These are phyloP conservation scores for Wickerhamiella infanticola DNA, from an alignment of 1,139 yeast genomes.

Conservation along the genomic window DNA sequence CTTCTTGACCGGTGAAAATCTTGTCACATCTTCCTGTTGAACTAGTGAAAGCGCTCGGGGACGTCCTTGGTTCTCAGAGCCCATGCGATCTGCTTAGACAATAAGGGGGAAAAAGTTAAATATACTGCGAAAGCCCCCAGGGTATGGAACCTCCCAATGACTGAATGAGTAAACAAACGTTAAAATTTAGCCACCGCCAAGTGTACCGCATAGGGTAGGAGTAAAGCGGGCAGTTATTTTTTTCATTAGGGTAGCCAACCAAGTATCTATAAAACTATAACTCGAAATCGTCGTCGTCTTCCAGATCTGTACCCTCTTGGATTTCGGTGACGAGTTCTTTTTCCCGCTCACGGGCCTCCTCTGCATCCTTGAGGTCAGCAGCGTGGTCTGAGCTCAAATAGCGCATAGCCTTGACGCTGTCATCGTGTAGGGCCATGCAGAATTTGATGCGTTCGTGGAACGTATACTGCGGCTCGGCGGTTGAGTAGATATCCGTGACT, in stretches of 20 bases:
- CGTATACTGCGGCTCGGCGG: slow-evolving; percentile 71
- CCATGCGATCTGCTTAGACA: neutral
- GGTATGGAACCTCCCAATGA: no score
- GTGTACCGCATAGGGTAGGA: no score
- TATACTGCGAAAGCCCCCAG: no score
- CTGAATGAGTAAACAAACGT: no score
- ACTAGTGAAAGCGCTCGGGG: neutral
- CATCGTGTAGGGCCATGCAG: slow-evolving; percentile 81
- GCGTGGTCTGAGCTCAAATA: slow-evolving; percentile 47
- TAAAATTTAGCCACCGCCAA: no score
- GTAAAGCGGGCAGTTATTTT: no score
- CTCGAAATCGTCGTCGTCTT: slow-evolving; percentile 30
- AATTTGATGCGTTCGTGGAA: slow-evolving; percentile 90
- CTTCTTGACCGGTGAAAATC: no score
- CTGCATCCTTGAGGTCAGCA: slow-evolving; percentile 37
- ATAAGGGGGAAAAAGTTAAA: no score
- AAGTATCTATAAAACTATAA: slow-evolving; percentile 10
- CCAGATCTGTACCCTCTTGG: slow-evolving; percentile 28
- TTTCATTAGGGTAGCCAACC: no score
- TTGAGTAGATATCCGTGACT: slow-evolving; percentile 71
- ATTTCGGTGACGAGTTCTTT: slow-evolving; percentile 33
- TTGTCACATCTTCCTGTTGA: neutral
- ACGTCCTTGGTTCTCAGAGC: neutral
- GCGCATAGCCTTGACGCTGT: slow-evolving; percentile 89
- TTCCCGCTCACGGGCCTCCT: slow-evolving; percentile 42